Base-by-base conservation (phyloP, 768 basidiomycete species). In the Vararia minispora region DNA sequence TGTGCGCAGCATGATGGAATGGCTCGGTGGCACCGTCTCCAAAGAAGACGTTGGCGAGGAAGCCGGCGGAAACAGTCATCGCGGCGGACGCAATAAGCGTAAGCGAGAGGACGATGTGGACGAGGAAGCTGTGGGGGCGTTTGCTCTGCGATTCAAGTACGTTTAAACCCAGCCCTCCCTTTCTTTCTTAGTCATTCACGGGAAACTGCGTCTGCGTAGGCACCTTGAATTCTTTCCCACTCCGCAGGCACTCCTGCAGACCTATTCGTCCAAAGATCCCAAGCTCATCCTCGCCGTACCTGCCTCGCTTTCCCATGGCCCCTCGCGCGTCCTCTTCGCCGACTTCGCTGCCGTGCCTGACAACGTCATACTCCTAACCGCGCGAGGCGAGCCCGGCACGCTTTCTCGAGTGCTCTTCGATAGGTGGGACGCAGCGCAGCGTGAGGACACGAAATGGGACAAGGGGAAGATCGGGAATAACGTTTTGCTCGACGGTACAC, bases 1-100 rank as follows among this genome's bases (percentile, higher is more conserved):
- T 52, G 87, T 95, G 20, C 65, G 91, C 42, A 92, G 87, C 65
- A 83, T 98, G 85, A 94, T 95, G 75, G 95, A 98, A 56, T 98
- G 92, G 90, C 76, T 99, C 45, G 95, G 95, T 8, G 94, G 95
- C 1, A 90, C 87, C 11, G 79, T 95, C 37, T 87, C 80, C 50
- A 89, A 89, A 52, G 88, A 91, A 50, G 90, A 94, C 44, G 83
- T 87, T 1, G 82, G 87, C 2, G 87, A 85, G 54, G 82, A 85
- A 22, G 76, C 72, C n/a, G n/a, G n/a, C n/a, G n/a, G n/a, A n/a
- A n/a, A n/a, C n/a, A n/a, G n/a, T 6, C 68, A 66, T 20, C 40
- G 37, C 4, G 47, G 48, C 16, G 41, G 52, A 8, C 66, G 71
- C 23, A 67, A 68, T 32, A 68, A 71, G 28, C 64, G 54, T 48